Conservation (phyloP, 2,329 filamentous ascomycete species). For the Colletotrichum brevisporum region DNA sequence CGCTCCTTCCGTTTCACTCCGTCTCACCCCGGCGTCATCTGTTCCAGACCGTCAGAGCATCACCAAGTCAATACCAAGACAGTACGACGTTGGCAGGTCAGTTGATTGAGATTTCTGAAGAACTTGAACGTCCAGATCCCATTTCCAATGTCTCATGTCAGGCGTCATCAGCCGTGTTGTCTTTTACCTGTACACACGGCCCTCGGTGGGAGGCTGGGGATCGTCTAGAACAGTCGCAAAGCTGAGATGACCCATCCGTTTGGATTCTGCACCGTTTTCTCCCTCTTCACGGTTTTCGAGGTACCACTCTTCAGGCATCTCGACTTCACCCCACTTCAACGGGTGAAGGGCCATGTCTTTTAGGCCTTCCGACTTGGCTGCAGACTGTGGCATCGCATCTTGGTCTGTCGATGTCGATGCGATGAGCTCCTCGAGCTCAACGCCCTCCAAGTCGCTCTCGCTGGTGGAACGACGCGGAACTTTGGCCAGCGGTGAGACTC, state of each 20-base stretch:
- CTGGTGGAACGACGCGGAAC: neutral
- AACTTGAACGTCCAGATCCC: no score
- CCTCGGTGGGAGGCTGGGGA: neutral
- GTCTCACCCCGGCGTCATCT: neutral
- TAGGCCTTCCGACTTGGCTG: no score
- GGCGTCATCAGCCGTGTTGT: neutral
- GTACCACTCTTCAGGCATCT: constrained; percentile 4
- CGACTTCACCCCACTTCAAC: neutral
- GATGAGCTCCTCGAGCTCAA: neutral
- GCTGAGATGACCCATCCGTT: neutral
- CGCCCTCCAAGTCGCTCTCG: neutral
- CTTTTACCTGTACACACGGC: neutral
- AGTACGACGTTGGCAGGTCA: no score
- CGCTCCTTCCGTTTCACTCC: no score
- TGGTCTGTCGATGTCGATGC: neutral
- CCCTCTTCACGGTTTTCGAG: neutral
- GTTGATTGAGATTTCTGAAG: no score
- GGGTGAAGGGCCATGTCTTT: neutral
- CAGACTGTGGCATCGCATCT: neutral
- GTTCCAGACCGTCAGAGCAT: neutral
- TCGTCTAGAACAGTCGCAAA: neutral
- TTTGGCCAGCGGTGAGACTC: neutral
- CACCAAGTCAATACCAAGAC: no score
- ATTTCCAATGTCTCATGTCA: no score
- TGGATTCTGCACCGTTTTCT: neutral